Evolutionary conservation across 2,329 filamentous ascomycete genomes (phyloP).

Genomic region (Tolypocladium pustulatum): DNA sequence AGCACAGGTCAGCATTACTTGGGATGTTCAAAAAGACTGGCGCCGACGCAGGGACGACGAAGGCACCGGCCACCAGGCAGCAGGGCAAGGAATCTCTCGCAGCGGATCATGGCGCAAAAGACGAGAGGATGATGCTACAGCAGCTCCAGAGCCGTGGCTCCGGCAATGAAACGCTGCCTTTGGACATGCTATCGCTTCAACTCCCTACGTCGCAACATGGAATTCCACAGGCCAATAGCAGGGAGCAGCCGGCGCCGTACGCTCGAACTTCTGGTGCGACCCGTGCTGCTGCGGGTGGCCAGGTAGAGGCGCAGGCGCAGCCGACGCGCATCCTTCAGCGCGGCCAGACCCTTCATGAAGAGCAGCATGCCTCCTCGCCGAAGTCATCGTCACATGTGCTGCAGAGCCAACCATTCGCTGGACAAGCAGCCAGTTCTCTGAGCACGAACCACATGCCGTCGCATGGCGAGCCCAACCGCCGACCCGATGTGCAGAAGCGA

Average conservation of each 20-base stretch:
- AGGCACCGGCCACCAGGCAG: not conserved
- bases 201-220: slow-evolving; percentile 5
- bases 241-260: not conserved
- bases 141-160: not conserved
- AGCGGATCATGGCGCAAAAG: not conserved
- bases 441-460: not conserved
- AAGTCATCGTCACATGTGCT: slow-evolving; percentile 11
- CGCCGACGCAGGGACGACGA: slow-evolving; percentile 1
- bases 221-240: slow-evolving; percentile 5
- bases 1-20: slow-evolving; percentile 38
- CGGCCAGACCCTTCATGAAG: slow-evolving; percentile 17
- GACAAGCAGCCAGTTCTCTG: slow-evolving; percentile 9
- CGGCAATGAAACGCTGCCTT: slow-evolving; percentile 2
- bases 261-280: not conserved
- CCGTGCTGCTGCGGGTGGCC: not conserved
- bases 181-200: slow-evolving; percentile 12
- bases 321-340: slow-evolving; percentile 24
- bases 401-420: slow-evolving; percentile 9
- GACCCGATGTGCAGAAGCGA: slow-evolving; percentile 20
- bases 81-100: not conserved
- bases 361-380: slow-evolving; percentile 8
- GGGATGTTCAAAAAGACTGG: slow-evolving; percentile 41
- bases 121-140: not conserved
- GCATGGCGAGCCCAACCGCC: slow-evolving; percentile 4
- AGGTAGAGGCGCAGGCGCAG: slow-evolving; percentile 5